Percentiles rank a stretch among this genome's conserved stretches.
Conservation (phyloP, 352 stramenopile species). For the Saprolegnia parasitica region DNA sequence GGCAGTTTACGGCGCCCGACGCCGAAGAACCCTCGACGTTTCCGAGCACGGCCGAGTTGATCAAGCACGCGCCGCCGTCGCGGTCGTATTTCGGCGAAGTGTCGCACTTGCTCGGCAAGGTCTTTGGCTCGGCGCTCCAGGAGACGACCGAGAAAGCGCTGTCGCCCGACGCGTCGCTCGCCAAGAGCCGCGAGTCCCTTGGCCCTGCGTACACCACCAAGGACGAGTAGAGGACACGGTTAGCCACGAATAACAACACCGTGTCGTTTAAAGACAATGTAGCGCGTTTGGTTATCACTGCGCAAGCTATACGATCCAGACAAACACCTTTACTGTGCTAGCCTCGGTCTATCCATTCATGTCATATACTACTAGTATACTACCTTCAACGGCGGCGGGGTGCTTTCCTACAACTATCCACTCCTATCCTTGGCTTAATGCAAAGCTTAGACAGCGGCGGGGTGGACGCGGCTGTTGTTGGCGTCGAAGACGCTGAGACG, state of each 20-base stretch:
- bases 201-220: slow-evolving; percentile 1
- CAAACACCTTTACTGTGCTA: no score
- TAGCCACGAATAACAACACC: no score
- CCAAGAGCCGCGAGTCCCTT: slow-evolving; percentile 3
- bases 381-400: no score
- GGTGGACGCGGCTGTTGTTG: slow-evolving; percentile 8
- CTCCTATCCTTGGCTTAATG: not conserved
- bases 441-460: slow-evolving; percentile 1
- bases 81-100: slow-evolving; percentile 27
- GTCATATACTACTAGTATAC: no score
- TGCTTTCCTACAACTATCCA: no score
- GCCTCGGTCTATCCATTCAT: no score
- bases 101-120: slow-evolving; percentile 13
- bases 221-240: not conserved
- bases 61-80: slow-evolving; percentile 5
- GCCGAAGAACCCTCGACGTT: slow-evolving; percentile 20
- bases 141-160: not conserved
- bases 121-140: slow-evolving; percentile 6
- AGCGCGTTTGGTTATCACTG: no score
- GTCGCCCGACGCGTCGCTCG: not conserved
- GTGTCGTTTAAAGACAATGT: no score
- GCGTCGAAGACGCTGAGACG: slow-evolving; percentile 3
- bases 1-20: slow-evolving; percentile 8
- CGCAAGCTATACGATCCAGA: no score
- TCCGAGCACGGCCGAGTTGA: slow-evolving; percentile 27